Evolutionary conservation across 495 filamentous ascomycete genomes (phyloP).

Genomic region (Neurospora tetraspora): DNA sequence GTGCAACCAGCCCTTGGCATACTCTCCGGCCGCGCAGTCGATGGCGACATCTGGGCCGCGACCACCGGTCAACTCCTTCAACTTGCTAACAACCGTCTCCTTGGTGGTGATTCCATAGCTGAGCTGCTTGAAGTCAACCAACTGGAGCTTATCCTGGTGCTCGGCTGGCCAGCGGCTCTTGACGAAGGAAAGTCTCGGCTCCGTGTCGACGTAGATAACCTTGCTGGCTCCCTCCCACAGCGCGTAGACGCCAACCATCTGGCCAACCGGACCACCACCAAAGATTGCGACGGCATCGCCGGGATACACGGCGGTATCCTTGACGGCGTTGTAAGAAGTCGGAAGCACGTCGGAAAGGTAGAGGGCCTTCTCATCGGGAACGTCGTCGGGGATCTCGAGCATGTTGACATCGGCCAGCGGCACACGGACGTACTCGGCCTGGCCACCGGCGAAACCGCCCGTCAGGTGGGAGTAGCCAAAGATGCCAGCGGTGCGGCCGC

Average conservation of each 20-base stretch:
- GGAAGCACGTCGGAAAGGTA: conserved; percentile 73
- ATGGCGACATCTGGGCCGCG: conserved; percentile 67
- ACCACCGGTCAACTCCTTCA: conserved; percentile 62
- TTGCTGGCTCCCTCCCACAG: conserved; percentile 61
- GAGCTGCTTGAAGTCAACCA: conserved; percentile 38
- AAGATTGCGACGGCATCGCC: conserved; percentile 78
- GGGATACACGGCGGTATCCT: conserved; percentile 72
- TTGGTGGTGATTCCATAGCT: conserved; percentile 36
- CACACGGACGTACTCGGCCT: conserved; percentile 80
- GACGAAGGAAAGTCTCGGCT: conserved; percentile 63
- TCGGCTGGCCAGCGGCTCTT: conserved; percentile 46
- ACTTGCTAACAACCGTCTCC: conserved; percentile 52
- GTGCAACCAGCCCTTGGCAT: conserved; percentile 73
- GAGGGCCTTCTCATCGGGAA: conserved; percentile 78
- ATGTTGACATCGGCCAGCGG: conserved; percentile 78
- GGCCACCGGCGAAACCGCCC: conserved; percentile 81
- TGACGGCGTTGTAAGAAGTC: conserved; percentile 73
- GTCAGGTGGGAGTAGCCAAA: conserved; percentile 72
- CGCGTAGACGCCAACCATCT: conserved; percentile 68
- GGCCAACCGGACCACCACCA: conserved; percentile 68
- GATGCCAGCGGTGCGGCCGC: conserved; percentile 59
- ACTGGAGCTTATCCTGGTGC: conserved; percentile 28
- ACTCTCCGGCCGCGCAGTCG: conserved; percentile 79
- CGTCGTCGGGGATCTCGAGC: conserved; percentile 64
- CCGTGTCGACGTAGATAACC: conserved; percentile 74